A percentile compares a stretch with the other conserved stretches of the same genome.
phyloP scores from a whole-genome alignment of 2,329 filamentous ascomycete species.

The Elsinoe arachidis region DNA sequence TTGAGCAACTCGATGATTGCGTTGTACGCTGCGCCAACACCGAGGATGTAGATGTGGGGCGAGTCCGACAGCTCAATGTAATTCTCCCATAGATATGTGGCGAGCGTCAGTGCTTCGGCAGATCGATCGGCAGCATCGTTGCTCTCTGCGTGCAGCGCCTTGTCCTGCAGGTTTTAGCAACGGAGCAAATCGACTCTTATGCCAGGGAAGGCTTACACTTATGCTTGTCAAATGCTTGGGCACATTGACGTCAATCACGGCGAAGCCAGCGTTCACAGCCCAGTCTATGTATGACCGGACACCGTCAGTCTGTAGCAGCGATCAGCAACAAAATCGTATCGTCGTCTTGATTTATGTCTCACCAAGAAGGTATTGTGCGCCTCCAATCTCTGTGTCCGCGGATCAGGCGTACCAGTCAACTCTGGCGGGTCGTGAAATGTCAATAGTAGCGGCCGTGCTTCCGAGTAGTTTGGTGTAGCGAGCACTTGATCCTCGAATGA shows the following conservation, averaged over 20 bases:
- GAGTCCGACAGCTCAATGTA: slow-evolving; percentile 70
- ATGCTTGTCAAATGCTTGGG: slow-evolving; percentile 64
- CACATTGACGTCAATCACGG: slow-evolving; percentile 84
- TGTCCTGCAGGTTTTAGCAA: slow-evolving; percentile 19
- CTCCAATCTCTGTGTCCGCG: slow-evolving; percentile 59
- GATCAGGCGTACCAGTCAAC: slow-evolving; percentile 34
- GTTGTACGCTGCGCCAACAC: slow-evolving; percentile 80
- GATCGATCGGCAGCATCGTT: slow-evolving; percentile 36
- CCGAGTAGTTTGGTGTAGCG: slow-evolving; percentile 62
- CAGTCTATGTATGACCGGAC: slow-evolving; percentile 75
- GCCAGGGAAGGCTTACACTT: slow-evolving; percentile 39
- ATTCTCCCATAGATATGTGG: slow-evolving; percentile 92
- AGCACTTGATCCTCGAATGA: slow-evolving; percentile 82
- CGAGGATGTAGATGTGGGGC: slow-evolving; percentile 73
- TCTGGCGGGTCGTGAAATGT: slow-evolving; percentile 78
- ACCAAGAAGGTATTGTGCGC: slow-evolving; percentile 84
- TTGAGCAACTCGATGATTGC: slow-evolving; percentile 72
- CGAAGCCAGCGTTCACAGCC: slow-evolving; percentile 68
- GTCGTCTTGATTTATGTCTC: slow-evolving; percentile 32
- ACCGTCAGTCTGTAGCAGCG: slow-evolving; percentile 59
- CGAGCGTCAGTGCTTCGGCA: slow-evolving; percentile 55
- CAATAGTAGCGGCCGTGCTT: slow-evolving; percentile 62
- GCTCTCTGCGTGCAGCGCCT: slow-evolving; percentile 36
- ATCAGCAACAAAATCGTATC: slow-evolving; percentile 35
- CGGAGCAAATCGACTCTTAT: background rate